phyloP scores from a whole-genome alignment of 164 flowering plant species.

The Dillenia turbinata region DNA sequence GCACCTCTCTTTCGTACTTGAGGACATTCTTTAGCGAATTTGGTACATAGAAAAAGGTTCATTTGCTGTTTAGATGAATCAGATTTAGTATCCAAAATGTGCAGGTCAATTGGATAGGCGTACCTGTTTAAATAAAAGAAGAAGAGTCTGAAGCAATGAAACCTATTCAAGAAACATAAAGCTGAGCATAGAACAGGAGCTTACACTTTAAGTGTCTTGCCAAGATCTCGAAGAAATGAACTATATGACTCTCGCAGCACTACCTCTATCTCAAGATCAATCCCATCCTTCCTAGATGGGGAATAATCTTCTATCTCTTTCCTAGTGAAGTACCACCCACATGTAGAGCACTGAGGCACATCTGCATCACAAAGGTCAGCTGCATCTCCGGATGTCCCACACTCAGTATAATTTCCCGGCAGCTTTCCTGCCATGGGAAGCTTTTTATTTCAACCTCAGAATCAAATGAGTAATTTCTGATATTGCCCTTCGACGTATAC shows the following conservation, averaged over 20 bases:
- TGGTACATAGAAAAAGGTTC: too few relatives aligned
- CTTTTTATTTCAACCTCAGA: slow-evolving; percentile 7
- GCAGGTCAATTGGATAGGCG: too few relatives aligned
- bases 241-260: slow-evolving; percentile 51
- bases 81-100: too few relatives aligned
- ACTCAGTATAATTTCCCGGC: slow-evolving; percentile 15
- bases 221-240: slow-evolving; percentile 51
- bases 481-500: too few relatives aligned
- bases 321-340: slow-evolving; percentile 47
- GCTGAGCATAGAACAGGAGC: slow-evolving; percentile 3
- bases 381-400: slow-evolving; percentile 9
- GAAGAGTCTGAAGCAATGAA: too few relatives aligned
- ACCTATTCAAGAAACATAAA: too few relatives aligned
- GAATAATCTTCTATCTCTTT: slow-evolving; percentile 52
- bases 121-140: too few relatives aligned
- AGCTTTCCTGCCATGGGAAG: slow-evolving; percentile 22
- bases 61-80: too few relatives aligned
- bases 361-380: slow-evolving; percentile 6
- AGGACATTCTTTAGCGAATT: too few relatives aligned
- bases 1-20: too few relatives aligned
- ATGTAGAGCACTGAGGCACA: slow-evolving; percentile 16
- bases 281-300: slow-evolving; percentile 72
- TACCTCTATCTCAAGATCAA: slow-evolving; percentile 35
- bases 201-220: slow-evolving; percentile 65
- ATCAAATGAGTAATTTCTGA: too few relatives aligned